Conservation (phyloP, 1,139 yeast genomes). For the Debaryomyces coudertii region DNA sequence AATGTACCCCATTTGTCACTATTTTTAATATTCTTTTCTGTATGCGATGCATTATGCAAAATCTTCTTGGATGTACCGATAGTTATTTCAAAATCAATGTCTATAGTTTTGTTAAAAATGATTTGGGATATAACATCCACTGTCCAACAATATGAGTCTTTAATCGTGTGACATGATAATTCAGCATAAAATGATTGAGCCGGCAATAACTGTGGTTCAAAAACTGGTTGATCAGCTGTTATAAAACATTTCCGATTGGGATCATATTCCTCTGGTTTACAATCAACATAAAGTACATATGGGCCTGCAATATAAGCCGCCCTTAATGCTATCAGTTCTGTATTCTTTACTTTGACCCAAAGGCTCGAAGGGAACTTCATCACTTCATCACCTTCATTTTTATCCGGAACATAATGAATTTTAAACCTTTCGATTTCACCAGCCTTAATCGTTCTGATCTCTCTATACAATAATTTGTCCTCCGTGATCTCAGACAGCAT, state of each 20-base stretch:
- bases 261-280: slow-evolving; percentile 65
- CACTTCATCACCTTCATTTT: slow-evolving; percentile 19
- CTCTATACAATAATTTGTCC: slow-evolving; percentile 36
- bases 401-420: slow-evolving; percentile 34
- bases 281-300: slow-evolving; percentile 82
- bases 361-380: slow-evolving; percentile 30
- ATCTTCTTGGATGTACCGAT: slow-evolving; percentile 56
- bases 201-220: slow-evolving; percentile 68
- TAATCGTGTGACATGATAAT: slow-evolving; percentile 42
- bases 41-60: slow-evolving; percentile 39
- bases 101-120: slow-evolving; percentile 71
- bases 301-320: slow-evolving; percentile 95
- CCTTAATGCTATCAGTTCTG: slow-evolving; percentile 71
- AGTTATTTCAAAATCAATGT: slow-evolving; percentile 68
- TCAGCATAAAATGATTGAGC: slow-evolving; percentile 60
- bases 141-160: slow-evolving; percentile 64
- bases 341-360: slow-evolving; percentile 73
- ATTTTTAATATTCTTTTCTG: slow-evolving; percentile 33
- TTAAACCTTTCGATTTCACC: slow-evolving; percentile 44
- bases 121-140: slow-evolving; percentile 88
- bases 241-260: slow-evolving; percentile 55
- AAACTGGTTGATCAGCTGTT: slow-evolving; percentile 70
- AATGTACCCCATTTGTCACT: slow-evolving; percentile 36
- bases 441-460: slow-evolving; percentile 36
- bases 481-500: slow-evolving; percentile 9